Evolutionary conservation across 2,329 filamentous ascomycete genomes (phyloP).

Genomic region (Exutisphaerella laricina): DNA sequence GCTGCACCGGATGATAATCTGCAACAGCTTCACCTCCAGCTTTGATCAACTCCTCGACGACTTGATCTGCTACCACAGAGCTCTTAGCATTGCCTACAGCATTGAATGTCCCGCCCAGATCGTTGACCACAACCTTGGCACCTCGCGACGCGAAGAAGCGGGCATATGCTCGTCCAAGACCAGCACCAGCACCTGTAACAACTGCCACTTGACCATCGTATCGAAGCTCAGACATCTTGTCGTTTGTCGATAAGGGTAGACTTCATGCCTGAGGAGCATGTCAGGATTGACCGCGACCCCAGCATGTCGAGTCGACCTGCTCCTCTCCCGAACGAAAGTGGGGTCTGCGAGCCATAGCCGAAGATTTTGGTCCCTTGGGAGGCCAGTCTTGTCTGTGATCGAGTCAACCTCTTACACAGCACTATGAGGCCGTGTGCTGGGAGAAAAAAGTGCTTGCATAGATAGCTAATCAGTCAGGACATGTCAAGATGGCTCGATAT

Average conservation of each 20-base stretch:
- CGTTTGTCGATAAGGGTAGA: background rate
- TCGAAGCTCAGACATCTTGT: conserved; percentile 47
- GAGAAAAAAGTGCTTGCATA: too few species aligned
- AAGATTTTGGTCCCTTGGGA: too few species aligned
- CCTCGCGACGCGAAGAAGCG: conserved; percentile 84
- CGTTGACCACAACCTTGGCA: conserved; percentile 90
- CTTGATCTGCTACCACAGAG: conserved; percentile 63
- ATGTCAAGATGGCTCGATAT: too few species aligned
- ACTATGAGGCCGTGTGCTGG: too few species aligned
- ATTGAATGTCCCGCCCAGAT: conserved; percentile 84
- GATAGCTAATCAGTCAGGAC: too few species aligned
- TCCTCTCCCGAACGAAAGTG: too few species aligned
- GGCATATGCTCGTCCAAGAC: conserved; percentile 73
- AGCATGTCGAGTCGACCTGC: background rate
- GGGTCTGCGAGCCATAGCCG: too few species aligned
- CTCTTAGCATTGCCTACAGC: conserved; percentile 80
- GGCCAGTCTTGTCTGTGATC: too few species aligned
- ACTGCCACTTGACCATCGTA: conserved; percentile 84
- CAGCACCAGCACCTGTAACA: conserved; percentile 76
- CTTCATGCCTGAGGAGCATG: background rate
- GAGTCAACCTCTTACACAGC: too few species aligned
- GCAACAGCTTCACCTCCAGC: conserved; percentile 90
- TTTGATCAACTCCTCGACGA: conserved; percentile 73
- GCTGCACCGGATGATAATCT: conserved; percentile 90
- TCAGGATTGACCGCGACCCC: background rate